phyloP scores from a whole-genome alignment of 441 rosid species.

The Raphanus hybrid region DNA sequence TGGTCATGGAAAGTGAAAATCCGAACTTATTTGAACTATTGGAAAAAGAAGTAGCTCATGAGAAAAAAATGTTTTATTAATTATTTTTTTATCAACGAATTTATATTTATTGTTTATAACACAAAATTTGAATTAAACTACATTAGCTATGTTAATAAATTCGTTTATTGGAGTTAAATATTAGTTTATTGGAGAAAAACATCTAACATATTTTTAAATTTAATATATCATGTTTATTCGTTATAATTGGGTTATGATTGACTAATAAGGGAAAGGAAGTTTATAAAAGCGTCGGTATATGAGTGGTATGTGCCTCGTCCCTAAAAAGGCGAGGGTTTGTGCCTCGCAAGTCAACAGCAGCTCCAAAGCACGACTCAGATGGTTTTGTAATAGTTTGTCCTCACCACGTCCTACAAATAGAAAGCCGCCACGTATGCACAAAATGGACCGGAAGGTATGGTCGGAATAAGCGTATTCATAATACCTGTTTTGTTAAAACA shows the following conservation, averaged over 20 bases:
- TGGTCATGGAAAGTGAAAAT: not conserved
- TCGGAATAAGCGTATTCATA: slow-evolving; percentile 24
- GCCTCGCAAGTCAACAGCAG: slow-evolving; percentile 36
- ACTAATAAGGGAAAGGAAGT: not conserved
- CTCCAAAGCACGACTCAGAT: slow-evolving; percentile 30
- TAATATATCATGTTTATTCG: not conserved
- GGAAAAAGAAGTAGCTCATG: no score
- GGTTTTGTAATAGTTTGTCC: slow-evolving; percentile 25
- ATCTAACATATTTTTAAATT: not conserved
- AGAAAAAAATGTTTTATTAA: not conserved
- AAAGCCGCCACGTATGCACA: slow-evolving; percentile 5
- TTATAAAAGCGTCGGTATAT: slow-evolving; percentile 22
- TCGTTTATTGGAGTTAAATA: not conserved
- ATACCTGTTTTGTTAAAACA: slow-evolving; percentile 22
- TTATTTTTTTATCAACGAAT: not conserved
- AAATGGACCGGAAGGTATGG: not conserved
- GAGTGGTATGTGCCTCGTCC: not conserved
- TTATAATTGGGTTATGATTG: slow-evolving; percentile 13
- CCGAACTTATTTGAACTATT: not conserved
- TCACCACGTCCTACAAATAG: slow-evolving; percentile 31
- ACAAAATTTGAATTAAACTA: not conserved
- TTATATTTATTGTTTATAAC: not conserved
- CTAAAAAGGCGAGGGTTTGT: not conserved
- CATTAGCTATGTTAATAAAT: not conserved
- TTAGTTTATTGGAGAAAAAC: not conserved